Evolutionary conservation across 2,329 filamentous ascomycete genomes (phyloP).

Genomic region (Claviceps pusilla): DNA sequence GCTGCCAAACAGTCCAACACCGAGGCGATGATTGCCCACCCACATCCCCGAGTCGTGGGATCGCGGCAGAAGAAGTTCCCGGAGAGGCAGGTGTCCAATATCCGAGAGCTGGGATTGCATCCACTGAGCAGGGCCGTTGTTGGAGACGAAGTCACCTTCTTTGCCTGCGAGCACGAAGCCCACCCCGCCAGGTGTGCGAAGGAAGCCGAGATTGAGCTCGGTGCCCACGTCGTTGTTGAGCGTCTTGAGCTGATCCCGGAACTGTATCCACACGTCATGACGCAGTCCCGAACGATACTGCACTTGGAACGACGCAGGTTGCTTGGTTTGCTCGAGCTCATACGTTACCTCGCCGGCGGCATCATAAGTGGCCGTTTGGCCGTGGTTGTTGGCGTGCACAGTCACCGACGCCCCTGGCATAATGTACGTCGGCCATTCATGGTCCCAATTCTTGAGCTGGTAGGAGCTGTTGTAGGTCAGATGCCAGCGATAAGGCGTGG

Average conservation of each 20-base stretch:
- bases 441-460: slow-evolving; percentile 10
- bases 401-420: slow-evolving; percentile 12
- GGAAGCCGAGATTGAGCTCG: slow-evolving; percentile 9
- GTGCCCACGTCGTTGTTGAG: slow-evolving; percentile 5
- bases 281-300: slow-evolving; percentile 7
- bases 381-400: background rate
- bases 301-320: slow-evolving; percentile 15
- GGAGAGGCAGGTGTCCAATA: slow-evolving; percentile 14
- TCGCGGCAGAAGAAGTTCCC: slow-evolving; percentile 16
- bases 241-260: slow-evolving; percentile 13
- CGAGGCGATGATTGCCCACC: slow-evolving; percentile 1
- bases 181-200: slow-evolving; percentile 8
- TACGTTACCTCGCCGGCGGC: slow-evolving; percentile 16
- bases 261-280: slow-evolving; percentile 8
- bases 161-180: slow-evolving; percentile 17
- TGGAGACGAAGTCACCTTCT: slow-evolving; percentile 17
- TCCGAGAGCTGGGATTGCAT: slow-evolving; percentile 15
- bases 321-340: slow-evolving; percentile 13
- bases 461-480: slow-evolving; percentile 9
- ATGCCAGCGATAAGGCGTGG: slow-evolving; percentile 19
- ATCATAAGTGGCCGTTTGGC: slow-evolving; percentile 5
- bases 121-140: slow-evolving; percentile 13
- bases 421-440: slow-evolving; percentile 13
- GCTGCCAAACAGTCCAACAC: slow-evolving; percentile 7
- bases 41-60: slow-evolving; percentile 19